Conservation (phyloP, 1,284 basidiomycete species). For the Ceratobasidium sp. region DNA sequence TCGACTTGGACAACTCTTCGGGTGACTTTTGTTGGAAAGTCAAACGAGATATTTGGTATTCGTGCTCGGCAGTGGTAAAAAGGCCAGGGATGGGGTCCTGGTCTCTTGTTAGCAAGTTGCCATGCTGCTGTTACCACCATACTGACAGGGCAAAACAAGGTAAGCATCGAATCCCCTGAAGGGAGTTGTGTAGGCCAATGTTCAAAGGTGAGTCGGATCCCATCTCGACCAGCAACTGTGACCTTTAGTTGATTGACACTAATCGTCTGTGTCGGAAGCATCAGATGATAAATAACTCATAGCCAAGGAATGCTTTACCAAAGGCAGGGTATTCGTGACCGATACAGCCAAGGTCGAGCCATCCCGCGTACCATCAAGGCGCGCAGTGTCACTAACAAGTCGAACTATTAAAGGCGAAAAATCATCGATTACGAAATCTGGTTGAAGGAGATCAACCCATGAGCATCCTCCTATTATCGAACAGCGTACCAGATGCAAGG, state of each 20-base stretch:
- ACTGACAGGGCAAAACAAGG: slow-evolving; percentile 77
- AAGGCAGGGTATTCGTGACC: slow-evolving; percentile 76
- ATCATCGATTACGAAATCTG: slow-evolving; percentile 75
- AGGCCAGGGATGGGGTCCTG: slow-evolving; percentile 76
- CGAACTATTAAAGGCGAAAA: slow-evolving; percentile 74
- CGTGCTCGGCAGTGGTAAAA: slow-evolving; percentile 71
- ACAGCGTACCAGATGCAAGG: slow-evolving; percentile 69
- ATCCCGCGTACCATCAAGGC: slow-evolving; percentile 70
- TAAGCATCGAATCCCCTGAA: slow-evolving; percentile 69
- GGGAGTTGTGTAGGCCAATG: slow-evolving; percentile 46
- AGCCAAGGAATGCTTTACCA: slow-evolving; percentile 64
- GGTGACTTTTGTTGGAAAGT: slow-evolving; percentile 61
- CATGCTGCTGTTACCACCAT: neutral
- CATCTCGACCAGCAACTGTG: slow-evolving; percentile 56
- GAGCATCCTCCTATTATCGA: neutral
- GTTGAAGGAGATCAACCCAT: slow-evolving; percentile 30
- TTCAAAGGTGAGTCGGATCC: neutral
- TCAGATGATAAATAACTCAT: too few relatives aligned
- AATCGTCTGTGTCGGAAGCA: slow-evolving; percentile 51
- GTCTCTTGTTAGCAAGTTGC: neutral
- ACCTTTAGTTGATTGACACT: slow-evolving; percentile 53
- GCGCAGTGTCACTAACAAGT: slow-evolving; percentile 62
- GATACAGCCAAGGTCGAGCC: slow-evolving; percentile 71
- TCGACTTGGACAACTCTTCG: neutral
- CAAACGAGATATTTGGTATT: slow-evolving; percentile 70